These are phyloP conservation scores for Penicillium longicatenatum DNA, from an alignment of 495 filamentous ascomycete genomes.

Conservation along the genomic window DNA sequence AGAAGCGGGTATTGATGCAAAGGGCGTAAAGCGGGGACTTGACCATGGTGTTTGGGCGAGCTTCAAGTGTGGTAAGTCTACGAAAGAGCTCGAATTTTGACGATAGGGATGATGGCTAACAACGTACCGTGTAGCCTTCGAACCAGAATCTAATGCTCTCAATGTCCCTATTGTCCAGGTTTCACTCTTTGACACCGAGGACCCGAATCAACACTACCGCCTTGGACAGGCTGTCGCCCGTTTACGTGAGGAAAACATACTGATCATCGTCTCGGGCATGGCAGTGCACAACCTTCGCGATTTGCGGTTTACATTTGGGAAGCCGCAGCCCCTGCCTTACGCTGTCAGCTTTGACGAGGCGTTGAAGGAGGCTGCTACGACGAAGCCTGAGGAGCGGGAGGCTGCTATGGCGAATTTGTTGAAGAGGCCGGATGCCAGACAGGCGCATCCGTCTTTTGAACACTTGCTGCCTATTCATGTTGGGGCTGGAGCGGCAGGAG, in stretches of 20 bases:
- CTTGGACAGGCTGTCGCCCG: slow-evolving; percentile 68
- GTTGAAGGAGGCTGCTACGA: slow-evolving; percentile 67
- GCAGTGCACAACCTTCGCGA: slow-evolving; percentile 84
- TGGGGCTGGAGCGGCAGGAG: slow-evolving; percentile 67
- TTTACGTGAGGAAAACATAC: slow-evolving; percentile 71
- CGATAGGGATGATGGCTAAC: neutral
- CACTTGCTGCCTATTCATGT: slow-evolving; percentile 81
- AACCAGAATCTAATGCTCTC: slow-evolving; percentile 72
- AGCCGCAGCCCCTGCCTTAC: slow-evolving; percentile 61
- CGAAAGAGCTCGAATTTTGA: neutral
- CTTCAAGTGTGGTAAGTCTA: slow-evolving; percentile 61
- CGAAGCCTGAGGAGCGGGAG: slow-evolving; percentile 55
- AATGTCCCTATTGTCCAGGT: slow-evolving; percentile 81
- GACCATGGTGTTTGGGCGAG: slow-evolving; percentile 82
- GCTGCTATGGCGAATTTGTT: slow-evolving; percentile 60
- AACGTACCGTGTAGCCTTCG: slow-evolving; percentile 57
- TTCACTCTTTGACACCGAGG: slow-evolving; percentile 69
- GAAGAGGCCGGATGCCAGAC: slow-evolving; percentile 65
- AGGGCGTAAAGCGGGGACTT: slow-evolving; percentile 66
- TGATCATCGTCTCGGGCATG: slow-evolving; percentile 83
- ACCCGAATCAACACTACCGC: slow-evolving; percentile 68
- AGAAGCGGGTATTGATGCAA: slow-evolving; percentile 62
- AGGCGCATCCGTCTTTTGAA: slow-evolving; percentile 79
- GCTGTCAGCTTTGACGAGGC: slow-evolving; percentile 76
- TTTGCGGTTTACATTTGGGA: slow-evolving; percentile 47